phyloP scores from a whole-genome alignment of 2,329 filamentous ascomycete genomes.

The Scortechinia acanthostroma region DNA sequence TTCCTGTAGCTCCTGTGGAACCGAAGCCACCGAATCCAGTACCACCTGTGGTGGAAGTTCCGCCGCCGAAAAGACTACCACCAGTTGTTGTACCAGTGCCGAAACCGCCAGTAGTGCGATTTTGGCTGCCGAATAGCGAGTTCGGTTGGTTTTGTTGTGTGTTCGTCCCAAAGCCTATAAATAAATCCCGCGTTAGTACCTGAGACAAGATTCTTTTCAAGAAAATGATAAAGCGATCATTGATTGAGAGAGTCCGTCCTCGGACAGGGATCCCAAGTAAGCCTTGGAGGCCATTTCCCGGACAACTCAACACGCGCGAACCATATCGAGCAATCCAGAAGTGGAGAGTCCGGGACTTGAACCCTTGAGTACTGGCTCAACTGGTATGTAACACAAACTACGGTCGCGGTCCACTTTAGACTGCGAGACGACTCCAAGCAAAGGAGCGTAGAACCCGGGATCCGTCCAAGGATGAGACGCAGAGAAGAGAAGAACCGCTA shows the following conservation, averaged over 20 bases:
- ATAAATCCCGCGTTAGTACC: not conserved
- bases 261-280: too few relatives aligned
- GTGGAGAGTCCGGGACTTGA: too few relatives aligned
- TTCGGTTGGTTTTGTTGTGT: not conserved
- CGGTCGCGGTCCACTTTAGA: too few relatives aligned
- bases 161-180: not conserved
- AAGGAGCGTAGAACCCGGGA: not conserved
- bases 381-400: too few relatives aligned
- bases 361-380: too few relatives aligned
- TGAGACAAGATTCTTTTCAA: too few relatives aligned
- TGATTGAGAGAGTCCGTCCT: too few relatives aligned
- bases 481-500: not conserved
- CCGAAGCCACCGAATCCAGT: conserved; percentile 17
- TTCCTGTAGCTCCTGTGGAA: conserved; percentile 18
- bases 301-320: too few relatives aligned
- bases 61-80: conserved; percentile 23
- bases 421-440: too few relatives aligned
- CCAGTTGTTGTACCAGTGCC: conserved; percentile 9
- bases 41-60: conserved; percentile 15
- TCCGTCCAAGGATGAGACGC: not conserved
- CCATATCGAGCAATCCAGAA: too few relatives aligned
- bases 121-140: conserved; percentile 1
- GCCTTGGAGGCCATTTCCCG: too few relatives aligned
- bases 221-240: too few relatives aligned
- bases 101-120: not conserved